These are phyloP conservation scores for Penstemon davidsonii DNA, from an alignment of 257 asterid genomes.

Conservation along the genomic window DNA sequence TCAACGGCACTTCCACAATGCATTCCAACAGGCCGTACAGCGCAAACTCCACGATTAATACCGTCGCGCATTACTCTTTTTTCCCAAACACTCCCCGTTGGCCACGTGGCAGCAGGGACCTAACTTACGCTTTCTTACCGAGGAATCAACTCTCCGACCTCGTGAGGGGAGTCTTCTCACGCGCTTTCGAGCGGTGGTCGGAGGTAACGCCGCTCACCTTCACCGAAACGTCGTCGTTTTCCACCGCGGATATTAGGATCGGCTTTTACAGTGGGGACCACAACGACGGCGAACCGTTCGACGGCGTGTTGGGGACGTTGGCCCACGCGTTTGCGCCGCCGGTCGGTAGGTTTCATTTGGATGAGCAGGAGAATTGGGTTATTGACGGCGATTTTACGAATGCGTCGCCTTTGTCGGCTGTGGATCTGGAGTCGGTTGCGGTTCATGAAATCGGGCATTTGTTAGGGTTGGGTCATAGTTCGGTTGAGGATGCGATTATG, in stretches of 20 bases:
- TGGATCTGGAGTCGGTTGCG: slow-evolving; percentile 86
- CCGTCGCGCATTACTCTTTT: slow-evolving; percentile 67
- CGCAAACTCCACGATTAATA: slow-evolving; percentile 33
- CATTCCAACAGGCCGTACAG: slow-evolving; percentile 33
- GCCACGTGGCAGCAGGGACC: slow-evolving; percentile 44
- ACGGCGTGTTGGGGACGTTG: slow-evolving; percentile 78
- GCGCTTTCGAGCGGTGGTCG: slow-evolving; percentile 85
- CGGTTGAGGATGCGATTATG: slow-evolving; percentile 75
- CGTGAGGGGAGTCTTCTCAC: slow-evolving; percentile 43
- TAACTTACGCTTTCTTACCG: slow-evolving; percentile 67
- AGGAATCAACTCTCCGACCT: slow-evolving; percentile 41
- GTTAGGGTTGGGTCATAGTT: slow-evolving; percentile 87
- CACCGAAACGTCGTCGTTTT: slow-evolving; percentile 46
- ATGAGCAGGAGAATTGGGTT: slow-evolving; percentile 83
- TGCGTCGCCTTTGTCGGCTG: slow-evolving; percentile 49
- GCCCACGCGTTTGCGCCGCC: slow-evolving; percentile 95
- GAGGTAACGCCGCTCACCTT: slow-evolving; percentile 69
- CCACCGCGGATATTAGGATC: slow-evolving; percentile 51
- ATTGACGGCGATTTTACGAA: slow-evolving; percentile 49
- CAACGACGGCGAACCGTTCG: slow-evolving; percentile 88
- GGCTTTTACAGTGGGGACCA: slow-evolving; percentile 73
- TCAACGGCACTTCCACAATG: slow-evolving; percentile 66
- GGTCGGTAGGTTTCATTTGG: slow-evolving; percentile 64
- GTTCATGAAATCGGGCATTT: slow-evolving; percentile 91
- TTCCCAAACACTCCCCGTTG: slow-evolving; percentile 72